Conservation (phyloP, 139 green algal species). For the Dunaliella primolecta region DNA sequence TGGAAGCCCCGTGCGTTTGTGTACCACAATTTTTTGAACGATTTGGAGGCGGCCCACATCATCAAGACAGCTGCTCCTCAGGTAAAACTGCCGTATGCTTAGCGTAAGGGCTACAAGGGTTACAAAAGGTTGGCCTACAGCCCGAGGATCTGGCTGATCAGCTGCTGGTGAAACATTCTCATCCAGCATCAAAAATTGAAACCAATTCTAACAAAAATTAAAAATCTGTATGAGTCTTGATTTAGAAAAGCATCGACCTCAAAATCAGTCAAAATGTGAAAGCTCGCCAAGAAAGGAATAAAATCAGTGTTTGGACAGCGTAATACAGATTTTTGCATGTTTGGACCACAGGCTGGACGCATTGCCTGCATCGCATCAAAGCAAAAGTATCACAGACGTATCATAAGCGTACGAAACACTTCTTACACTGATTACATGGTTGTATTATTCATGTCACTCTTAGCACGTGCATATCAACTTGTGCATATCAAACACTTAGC, state of each 20-base stretch:
- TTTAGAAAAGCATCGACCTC: neutral
- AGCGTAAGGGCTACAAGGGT: neutral
- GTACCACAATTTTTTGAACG: conserved; percentile 31
- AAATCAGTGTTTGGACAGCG: too few relatives aligned
- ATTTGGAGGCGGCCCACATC: conserved; percentile 25
- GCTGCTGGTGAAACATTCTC: neutral
- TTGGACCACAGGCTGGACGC: too few relatives aligned
- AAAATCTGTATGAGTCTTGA: neutral
- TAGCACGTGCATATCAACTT: neutral
- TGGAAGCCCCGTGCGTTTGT: conserved; percentile 29
- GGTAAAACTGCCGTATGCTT: neutral
- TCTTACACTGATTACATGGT: too few relatives aligned
- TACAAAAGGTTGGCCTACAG: too few relatives aligned
- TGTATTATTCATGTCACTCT: neutral
- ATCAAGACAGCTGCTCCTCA: conserved; percentile 25
- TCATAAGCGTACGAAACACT: too few relatives aligned
- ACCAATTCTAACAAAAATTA: neutral
- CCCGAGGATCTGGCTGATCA: too few relatives aligned
- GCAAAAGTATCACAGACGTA: too few relatives aligned
- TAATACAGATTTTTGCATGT: too few relatives aligned
- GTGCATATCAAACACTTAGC: neutral
- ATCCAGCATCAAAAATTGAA: neutral
- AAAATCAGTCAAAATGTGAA: too few relatives aligned
- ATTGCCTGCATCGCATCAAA: too few relatives aligned
- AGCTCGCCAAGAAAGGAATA: too few relatives aligned